phyloP scores from a whole-genome alignment of 192 early-diverging fungal species.

The Rhizophagus clarus region DNA sequence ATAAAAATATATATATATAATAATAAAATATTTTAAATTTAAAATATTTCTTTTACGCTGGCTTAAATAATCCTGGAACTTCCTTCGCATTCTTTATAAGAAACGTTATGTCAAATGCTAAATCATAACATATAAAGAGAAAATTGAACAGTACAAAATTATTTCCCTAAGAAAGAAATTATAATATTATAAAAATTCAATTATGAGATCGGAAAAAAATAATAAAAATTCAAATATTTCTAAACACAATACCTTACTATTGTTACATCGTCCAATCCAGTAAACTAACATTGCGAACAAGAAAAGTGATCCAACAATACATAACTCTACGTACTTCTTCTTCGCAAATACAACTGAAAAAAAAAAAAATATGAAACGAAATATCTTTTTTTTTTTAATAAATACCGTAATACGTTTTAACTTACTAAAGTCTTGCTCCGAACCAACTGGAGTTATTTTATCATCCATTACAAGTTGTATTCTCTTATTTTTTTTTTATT shows the following conservation, averaged over 20 bases:
- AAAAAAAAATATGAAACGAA: not conserved
- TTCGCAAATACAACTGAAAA: not conserved
- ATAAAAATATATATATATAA: not conserved
- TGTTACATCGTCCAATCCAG: not conserved
- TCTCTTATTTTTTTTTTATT: too few relatives aligned
- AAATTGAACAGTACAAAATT: not conserved
- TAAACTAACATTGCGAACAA: not conserved
- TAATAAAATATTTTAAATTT: too few relatives aligned
- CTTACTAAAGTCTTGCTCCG: too few relatives aligned
- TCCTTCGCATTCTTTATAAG: not conserved
- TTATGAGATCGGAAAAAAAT: not conserved
- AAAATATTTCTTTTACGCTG: not conserved
- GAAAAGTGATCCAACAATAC: not conserved
- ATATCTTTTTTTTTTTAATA: too few relatives aligned
- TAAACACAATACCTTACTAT: not conserved
- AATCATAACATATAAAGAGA: not conserved
- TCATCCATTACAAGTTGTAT: too few relatives aligned
- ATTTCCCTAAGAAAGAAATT: not conserved
- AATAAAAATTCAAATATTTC: not conserved
- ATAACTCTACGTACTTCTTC: not conserved
- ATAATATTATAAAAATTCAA: not conserved
- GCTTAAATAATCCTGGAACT: not conserved
- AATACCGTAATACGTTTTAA: too few relatives aligned
- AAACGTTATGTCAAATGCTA: not conserved
- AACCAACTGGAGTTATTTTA: too few relatives aligned